Evolutionary conservation across 108 stramenopile genomes (phyloP).

Genomic region (Hondaea fermentalgiana): DNA sequence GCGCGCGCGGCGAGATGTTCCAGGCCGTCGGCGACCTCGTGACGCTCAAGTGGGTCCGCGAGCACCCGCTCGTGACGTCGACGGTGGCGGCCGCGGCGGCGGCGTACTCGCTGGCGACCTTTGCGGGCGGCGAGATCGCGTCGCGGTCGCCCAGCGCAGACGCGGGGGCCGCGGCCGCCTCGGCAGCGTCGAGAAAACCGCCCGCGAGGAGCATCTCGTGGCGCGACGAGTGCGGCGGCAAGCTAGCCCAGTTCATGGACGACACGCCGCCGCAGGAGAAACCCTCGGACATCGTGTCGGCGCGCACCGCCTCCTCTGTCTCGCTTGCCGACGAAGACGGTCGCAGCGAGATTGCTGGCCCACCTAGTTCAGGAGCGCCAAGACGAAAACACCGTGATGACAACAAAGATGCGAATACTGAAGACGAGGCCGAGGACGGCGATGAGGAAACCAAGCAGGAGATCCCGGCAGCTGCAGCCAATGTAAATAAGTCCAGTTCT

Average conservation of each 20-base stretch:
- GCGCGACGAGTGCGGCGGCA: neutral
- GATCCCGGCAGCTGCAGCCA: too few relatives aligned
- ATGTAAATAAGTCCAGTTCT: too few relatives aligned
- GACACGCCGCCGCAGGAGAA: neutral
- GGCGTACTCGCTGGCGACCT: neutral
- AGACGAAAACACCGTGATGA: too few relatives aligned
- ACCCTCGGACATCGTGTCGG: too few relatives aligned
- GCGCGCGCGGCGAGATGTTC: neutral
- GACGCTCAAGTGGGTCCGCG: constrained; percentile 12
- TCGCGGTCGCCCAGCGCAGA: too few relatives aligned
- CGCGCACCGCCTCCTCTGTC: too few relatives aligned
- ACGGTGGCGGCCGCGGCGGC: neutral
- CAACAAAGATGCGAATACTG: too few relatives aligned
- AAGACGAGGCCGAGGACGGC: too few relatives aligned
- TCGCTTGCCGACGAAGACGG: too few relatives aligned
- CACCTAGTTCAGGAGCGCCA: too few relatives aligned
- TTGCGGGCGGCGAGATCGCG: neutral
- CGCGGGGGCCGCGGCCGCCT: neutral
- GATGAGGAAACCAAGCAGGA: too few relatives aligned
- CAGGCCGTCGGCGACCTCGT: constrained; percentile 16
- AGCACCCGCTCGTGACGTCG: constrained; percentile 10
- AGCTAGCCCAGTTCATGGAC: constrained; percentile 17
- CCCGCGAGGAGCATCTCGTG: neutral
- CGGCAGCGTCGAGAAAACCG: neutral
- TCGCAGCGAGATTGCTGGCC: too few relatives aligned